phyloP scores from a whole-genome alignment of 306 rosid species.

The Castanea mollissima region DNA sequence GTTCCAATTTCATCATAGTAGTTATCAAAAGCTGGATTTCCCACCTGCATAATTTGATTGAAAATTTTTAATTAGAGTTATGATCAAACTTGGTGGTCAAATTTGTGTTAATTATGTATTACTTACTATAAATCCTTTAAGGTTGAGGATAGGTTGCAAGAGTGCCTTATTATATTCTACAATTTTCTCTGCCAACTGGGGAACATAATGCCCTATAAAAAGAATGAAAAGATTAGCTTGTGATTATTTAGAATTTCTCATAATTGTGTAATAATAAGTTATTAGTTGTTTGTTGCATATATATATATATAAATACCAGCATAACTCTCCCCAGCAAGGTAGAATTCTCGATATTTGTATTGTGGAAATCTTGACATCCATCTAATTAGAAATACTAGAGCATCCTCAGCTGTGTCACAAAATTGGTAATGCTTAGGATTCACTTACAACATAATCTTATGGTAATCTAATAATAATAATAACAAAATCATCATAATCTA shows the following conservation, averaged over 20 bases:
- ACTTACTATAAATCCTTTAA: slow-evolving; percentile 73
- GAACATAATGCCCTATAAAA: slow-evolving; percentile 72
- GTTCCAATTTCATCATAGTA: slow-evolving; percentile 62
- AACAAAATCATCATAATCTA: background rate
- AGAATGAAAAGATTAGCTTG: background rate
- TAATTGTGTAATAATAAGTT: background rate
- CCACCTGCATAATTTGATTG: slow-evolving; percentile 42
- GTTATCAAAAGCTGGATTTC: slow-evolving; percentile 68
- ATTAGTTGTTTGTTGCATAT: background rate
- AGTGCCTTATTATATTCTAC: slow-evolving; percentile 52
- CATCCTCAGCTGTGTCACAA: slow-evolving; percentile 63
- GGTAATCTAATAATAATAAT: slow-evolving; percentile 1
- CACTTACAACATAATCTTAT: background rate
- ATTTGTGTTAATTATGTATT: too few species aligned
- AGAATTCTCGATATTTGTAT: slow-evolving; percentile 67
- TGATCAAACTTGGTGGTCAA: background rate
- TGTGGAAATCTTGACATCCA: slow-evolving; percentile 84
- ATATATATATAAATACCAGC: slow-evolving; percentile 41
- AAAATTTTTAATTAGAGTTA: background rate
- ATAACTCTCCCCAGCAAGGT: slow-evolving; percentile 86
- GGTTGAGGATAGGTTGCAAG: slow-evolving; percentile 49
- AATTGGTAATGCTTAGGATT: slow-evolving; percentile 9
- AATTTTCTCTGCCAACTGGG: slow-evolving; percentile 73
- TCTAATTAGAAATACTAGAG: slow-evolving; percentile 55
- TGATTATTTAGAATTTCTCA: background rate